Evolutionary conservation across 164 flowering plant species (phyloP).

Genomic region (Protea cynaroides): DNA sequence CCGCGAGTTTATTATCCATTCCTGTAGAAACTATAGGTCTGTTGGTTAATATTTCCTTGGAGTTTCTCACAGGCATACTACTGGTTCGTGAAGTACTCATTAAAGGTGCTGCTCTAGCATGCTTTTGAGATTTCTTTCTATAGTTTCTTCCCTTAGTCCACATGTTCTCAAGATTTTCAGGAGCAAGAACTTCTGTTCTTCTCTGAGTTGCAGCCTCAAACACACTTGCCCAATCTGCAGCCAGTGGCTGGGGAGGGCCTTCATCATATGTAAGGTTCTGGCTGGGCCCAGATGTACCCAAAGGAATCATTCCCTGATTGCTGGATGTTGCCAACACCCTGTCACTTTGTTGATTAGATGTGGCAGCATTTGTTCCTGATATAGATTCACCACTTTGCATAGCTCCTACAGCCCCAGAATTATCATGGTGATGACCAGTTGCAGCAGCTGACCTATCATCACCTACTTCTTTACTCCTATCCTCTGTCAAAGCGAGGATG

Average conservation of each 20-base stretch:
- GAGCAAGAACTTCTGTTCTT: constrained; percentile 92
- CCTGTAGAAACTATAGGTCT: constrained; percentile 20
- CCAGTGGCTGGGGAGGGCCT: constrained; percentile 32
- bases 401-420: constrained; percentile 14
- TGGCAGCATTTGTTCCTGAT: constrained; percentile 16
- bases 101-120: constrained; percentile 17
- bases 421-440: constrained; percentile 15
- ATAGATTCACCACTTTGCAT: constrained; percentile 12
- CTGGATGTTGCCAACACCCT: constrained; percentile 19
- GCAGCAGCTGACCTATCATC: constrained; percentile 26
- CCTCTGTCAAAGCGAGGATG: constrained; percentile 42
- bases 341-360: constrained; percentile 25
- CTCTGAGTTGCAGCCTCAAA: constrained; percentile 88
- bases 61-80: constrained; percentile 13
- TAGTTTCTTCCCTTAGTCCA: constrained; percentile 95
- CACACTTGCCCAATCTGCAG: constrained; percentile 78
- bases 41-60: constrained; percentile 22
- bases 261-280: constrained; percentile 11
- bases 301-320: constrained; percentile 20
- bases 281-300: constrained; percentile 16
- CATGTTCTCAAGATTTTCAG: constrained; percentile 98
- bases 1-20: constrained; percentile 23
- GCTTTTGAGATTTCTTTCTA: constrained; percentile 47
- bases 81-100: constrained; percentile 22
- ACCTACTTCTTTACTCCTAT: constrained; percentile 15